Evolutionary conservation across 2,329 filamentous ascomycete genomes (phyloP), one percentile per base, ranked within the genome.

Genomic region (Sarocladiaceae sp.): DNA sequence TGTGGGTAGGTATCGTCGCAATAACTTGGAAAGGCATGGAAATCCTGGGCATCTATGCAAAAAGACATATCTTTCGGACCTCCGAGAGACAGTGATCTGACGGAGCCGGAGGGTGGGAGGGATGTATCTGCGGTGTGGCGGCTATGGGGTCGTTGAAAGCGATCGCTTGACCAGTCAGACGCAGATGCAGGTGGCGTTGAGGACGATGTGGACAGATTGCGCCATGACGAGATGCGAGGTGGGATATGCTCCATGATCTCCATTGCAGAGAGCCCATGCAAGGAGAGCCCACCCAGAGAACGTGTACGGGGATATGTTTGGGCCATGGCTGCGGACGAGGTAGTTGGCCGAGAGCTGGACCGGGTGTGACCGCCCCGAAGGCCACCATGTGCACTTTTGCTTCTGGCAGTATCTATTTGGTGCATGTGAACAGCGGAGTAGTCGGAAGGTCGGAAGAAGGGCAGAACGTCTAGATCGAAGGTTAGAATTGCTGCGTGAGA

Each of bases 121-220:
- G 71, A 74, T 1, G 70, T 74, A 29, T 63, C 66, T 3, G 68
- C 62, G 0, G 70, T 73, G 37, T 72, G 69, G 4, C 63, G 63
- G 0, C 69, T 71, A 16, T 60, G 56, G 0, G 68, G 66, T 4
- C 63, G 54, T 1, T 53, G 55, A 29, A 66, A 68, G 1, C 56
- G 56, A 18, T 66, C 69, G 46, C 63, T 68, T 1, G 67, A 69
- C 55, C 63, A 39, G 51, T 62, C 23, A 56, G 53, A 54, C 58
- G 43, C 66, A 55, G 1, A 68, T 70, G 2, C 67, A 62, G 12
- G 66, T 54, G 1, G 67, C 67, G 53, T 57, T 64, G 4, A 61
- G 35, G 55, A 66, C 57, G 43, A 61, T 60, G 18, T 60, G 53
- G 4, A 62, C 50, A 3, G 32, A 20, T 48, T 43, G 15, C 32